Percentiles rank a stretch among this genome's conserved stretches.
Conservation (phyloP, 768 basidiomycete species). For the Boletus insuetus region DNA sequence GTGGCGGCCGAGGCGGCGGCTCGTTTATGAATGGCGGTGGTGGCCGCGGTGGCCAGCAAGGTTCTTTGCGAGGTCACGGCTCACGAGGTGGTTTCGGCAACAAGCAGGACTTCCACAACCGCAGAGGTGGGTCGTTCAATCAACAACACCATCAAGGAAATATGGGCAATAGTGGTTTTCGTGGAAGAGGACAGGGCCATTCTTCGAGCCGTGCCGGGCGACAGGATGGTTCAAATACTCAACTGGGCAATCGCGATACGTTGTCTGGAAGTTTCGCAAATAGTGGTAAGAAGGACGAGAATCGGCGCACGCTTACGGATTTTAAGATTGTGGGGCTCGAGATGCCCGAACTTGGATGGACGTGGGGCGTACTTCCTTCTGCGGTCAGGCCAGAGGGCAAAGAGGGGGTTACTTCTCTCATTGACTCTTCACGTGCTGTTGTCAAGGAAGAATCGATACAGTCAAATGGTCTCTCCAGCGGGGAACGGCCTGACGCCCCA, state of each 20-base stretch:
- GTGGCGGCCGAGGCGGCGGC: conserved; percentile 40
- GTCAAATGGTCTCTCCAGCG: conserved; percentile 18
- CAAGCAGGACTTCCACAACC: conserved; percentile 60
- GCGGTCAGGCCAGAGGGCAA: conserved; percentile 37
- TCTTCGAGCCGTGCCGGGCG: conserved; percentile 36
- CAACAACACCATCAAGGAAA: conserved; percentile 35
- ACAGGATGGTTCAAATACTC: conserved; percentile 33
- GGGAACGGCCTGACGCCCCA: conserved; percentile 18
- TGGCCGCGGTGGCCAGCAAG: conserved; percentile 46
- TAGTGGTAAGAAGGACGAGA: conserved; percentile 81
- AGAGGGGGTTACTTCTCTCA: conserved; percentile 31
- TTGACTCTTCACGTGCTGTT: conserved; percentile 31
- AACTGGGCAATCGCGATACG: conserved; percentile 52
- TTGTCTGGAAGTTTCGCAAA: conserved; percentile 42
- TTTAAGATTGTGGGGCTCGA: conserved; percentile 95
- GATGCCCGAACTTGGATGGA: conserved; percentile 81
- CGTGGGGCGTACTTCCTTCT: conserved; percentile 68
- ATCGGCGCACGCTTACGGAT: conserved; percentile 90
- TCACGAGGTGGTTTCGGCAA: conserved; percentile 65
- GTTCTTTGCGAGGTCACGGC: conserved; percentile 57
- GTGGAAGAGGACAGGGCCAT: conserved; percentile 64
- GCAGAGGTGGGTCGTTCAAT: conserved; percentile 64
- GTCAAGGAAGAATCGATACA: conserved; percentile 33
- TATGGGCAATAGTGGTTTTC: conserved; percentile 44
- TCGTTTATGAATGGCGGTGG: conserved; percentile 34